Evolutionary conservation across 2,329 filamentous ascomycete genomes (phyloP), one percentile per base, ranked within the genome.

Genomic region (Alternaria sp.): DNA sequence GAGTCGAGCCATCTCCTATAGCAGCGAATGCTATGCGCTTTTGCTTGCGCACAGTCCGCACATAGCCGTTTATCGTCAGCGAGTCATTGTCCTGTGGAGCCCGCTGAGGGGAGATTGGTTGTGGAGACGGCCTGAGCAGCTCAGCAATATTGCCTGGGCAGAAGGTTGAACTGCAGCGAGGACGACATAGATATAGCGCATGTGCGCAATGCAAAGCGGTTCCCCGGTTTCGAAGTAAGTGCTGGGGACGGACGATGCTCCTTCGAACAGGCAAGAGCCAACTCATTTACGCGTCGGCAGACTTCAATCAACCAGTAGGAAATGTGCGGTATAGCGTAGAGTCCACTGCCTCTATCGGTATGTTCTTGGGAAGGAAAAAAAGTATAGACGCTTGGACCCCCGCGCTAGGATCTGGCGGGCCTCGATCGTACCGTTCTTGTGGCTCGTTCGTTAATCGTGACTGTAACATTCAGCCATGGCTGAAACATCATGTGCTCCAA

Each of bases 31-130:
- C 88, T 59, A 90, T 83, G 23, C 85, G 85, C 76, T 97, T 96
- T 82, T 96, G 93, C 76, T 92, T 91, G 62, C 94, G 86, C 60
- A 97, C 88, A 4, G 92, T 94, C 63, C 91, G 87, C 54, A 97
- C 84, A 80, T 90, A 94, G 61, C 93, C 94, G 74, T 90, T 85
- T 67, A 97, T 81, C 23, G 69, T 74, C 51, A 78, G 57, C 17
- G 66, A 63, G 51, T 67, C 63, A 62, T 66, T 70, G 31, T 70
- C 66, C 34, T 65, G 58, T 29, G 58, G 52, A 56, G 84, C 83
- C 46, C 90, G 82, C 68, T 83, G 76, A 39, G 81, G 78, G 23
- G 62, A 60, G 34, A 60, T 61, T 44, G 73, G 55, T 72, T 33
- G 79, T 74, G 17, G 75, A 66, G 85, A 83, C 78, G 79, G 77